These are phyloP conservation scores for Fraxinus sp. DNA, from an alignment of 305 asterid species.

Conservation along the genomic window DNA sequence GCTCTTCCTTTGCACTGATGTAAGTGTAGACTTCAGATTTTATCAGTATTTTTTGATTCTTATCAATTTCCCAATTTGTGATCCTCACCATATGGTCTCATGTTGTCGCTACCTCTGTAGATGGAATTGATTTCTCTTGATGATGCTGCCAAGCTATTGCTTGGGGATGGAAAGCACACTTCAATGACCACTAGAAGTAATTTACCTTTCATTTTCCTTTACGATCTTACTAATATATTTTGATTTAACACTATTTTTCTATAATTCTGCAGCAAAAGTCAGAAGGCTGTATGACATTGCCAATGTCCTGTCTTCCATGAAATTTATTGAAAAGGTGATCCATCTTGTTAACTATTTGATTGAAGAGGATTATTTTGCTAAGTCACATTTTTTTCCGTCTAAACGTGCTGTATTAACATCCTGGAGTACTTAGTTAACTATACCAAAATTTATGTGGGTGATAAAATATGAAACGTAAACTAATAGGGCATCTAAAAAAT, in stretches of 20 bases:
- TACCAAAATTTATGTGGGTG: background rate
- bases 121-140: conserved; percentile 91
- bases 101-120: conserved; percentile 30
- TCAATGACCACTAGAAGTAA: conserved; percentile 89
- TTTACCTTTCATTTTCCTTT: background rate
- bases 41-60: background rate
- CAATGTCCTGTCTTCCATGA: conserved; percentile 90
- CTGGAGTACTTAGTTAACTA: background rate
- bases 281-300: conserved; percentile 93
- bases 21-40: conserved; percentile 34
- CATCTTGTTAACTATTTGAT: background rate
- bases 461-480: background rate
- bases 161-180: conserved; percentile 77
- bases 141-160: conserved; percentile 90
- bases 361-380: background rate
- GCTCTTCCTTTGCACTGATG: conserved; percentile 88
- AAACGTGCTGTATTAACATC: background rate
- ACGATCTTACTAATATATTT: background rate
- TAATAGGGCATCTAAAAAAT: background rate
- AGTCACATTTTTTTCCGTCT: background rate
- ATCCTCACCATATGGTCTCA: conserved; percentile 2
- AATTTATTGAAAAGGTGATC: conserved; percentile 82
- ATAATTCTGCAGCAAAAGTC: conserved; percentile 73
- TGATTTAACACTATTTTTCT: conserved; percentile 4
- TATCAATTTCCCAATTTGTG: background rate